Percentiles rank a stretch among this genome's conserved stretches.
phyloP scores from a whole-genome alignment of 192 early-diverging fungal genomes.

The Gryganskiella cystojenkinii region DNA sequence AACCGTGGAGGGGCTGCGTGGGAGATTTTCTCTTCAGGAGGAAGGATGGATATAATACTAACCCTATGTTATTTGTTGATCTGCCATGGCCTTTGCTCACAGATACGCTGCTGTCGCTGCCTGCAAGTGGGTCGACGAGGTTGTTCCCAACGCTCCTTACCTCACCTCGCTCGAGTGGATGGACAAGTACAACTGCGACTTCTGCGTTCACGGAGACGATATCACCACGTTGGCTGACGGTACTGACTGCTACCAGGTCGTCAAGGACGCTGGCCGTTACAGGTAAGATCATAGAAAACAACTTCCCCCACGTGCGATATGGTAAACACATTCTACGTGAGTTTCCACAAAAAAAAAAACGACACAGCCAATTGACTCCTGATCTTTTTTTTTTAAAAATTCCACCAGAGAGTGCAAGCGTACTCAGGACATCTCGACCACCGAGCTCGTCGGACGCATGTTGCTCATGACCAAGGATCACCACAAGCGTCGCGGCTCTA shows the following conservation, averaged over 20 bases:
- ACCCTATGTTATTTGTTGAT: too few relatives aligned
- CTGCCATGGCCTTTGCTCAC: slow-evolving; percentile 1
- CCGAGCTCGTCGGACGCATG: slow-evolving; percentile 97
- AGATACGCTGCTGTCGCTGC: slow-evolving; percentile 94
- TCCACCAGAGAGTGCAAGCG: slow-evolving; percentile 87
- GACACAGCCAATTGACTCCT: background rate
- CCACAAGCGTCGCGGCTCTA: slow-evolving; percentile 72
- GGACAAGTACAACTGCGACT: slow-evolving; percentile 90
- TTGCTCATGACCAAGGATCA: slow-evolving; percentile 91
- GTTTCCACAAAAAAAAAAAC: background rate
- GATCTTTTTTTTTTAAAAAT: background rate
- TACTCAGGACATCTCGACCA: slow-evolving; percentile 96
- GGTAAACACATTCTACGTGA: background rate
- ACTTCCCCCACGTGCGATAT: background rate
- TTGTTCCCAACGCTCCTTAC: slow-evolving; percentile 94
- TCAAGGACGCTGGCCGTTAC: slow-evolving; percentile 96
- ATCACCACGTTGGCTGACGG: slow-evolving; percentile 97
- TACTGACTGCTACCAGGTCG: slow-evolving; percentile 95
- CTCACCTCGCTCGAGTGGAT: slow-evolving; percentile 87
- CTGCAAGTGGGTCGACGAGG: slow-evolving; percentile 95
- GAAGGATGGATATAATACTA: too few relatives aligned
- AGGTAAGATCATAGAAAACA: slow-evolving; percentile 32
- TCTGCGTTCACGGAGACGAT: slow-evolving; percentile 97
- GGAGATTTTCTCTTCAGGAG: too few relatives aligned
- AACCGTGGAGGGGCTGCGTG: too few relatives aligned